Evolutionary conservation across 495 filamentous ascomycete genomes (phyloP).

Genomic region (Podospora bellae-mahoneyi): DNA sequence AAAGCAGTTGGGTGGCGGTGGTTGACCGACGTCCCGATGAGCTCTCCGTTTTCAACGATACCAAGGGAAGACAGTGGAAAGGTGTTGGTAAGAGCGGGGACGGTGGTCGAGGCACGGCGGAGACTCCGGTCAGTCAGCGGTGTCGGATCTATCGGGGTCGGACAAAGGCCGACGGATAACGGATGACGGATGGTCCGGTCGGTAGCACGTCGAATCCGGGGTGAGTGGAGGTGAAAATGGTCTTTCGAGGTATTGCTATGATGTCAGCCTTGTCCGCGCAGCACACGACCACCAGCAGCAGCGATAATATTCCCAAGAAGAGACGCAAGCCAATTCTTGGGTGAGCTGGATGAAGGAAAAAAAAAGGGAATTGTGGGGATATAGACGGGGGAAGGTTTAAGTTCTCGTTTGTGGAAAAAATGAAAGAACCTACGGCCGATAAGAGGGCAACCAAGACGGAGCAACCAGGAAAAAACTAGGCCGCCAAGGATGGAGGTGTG

Average conservation of each 20-base stretch:
- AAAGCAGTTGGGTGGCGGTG: slow-evolving; percentile 43
- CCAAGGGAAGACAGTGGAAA: slow-evolving; percentile 14
- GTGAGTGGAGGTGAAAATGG: slow-evolving; percentile 11
- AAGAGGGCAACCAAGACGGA: slow-evolving; percentile 17
- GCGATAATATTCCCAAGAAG: background rate
- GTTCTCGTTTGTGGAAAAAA: slow-evolving; percentile 12
- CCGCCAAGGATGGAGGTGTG: slow-evolving; percentile 21
- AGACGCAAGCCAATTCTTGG: background rate
- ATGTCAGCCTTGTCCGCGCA: slow-evolving; percentile 29
- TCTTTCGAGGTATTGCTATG: slow-evolving; percentile 17
- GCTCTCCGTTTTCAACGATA: slow-evolving; percentile 40
- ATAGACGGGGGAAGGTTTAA: slow-evolving; percentile 7
- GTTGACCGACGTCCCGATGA: slow-evolving; percentile 43
- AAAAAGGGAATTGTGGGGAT: slow-evolving; percentile 21
- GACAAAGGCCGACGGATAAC: slow-evolving; percentile 3
- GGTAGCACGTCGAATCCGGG: slow-evolving; percentile 14
- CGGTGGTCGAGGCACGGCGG: slow-evolving; percentile 18
- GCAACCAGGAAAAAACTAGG: slow-evolving; percentile 13
- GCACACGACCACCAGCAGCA: slow-evolving; percentile 11
- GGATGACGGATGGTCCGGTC: background rate
- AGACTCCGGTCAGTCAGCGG: background rate
- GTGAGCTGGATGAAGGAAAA: background rate
- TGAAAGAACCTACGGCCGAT: slow-evolving; percentile 22
- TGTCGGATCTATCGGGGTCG: slow-evolving; percentile 5
- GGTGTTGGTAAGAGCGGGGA: slow-evolving; percentile 17